phyloP scores from a whole-genome alignment of 352 stramenopile genomes.

The Achlya hypogyna region DNA sequence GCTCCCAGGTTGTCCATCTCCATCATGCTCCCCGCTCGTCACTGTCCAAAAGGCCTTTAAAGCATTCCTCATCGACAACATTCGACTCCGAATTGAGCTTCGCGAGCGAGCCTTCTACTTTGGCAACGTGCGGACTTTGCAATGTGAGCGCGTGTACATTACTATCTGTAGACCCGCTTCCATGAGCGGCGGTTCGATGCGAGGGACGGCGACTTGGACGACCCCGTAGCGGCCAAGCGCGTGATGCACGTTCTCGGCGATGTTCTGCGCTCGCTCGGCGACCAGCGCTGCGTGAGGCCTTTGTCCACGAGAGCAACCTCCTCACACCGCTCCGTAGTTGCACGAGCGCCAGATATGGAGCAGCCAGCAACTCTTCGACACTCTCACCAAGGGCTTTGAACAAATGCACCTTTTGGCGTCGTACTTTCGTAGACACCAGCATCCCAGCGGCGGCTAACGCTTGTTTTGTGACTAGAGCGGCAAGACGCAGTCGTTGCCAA shows the following conservation, averaged over 20 bases:
- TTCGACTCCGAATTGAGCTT: neutral
- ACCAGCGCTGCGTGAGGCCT: neutral
- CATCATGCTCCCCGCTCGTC: neutral
- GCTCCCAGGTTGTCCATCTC: neutral
- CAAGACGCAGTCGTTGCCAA: neutral
- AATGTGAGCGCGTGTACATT: too few relatives aligned
- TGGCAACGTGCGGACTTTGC: neutral
- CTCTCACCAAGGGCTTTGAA: neutral
- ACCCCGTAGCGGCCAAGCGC: neutral
- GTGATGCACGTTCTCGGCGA: neutral
- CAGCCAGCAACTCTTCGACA: constrained; percentile 4
- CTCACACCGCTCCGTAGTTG: neutral
- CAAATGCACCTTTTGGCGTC: neutral
- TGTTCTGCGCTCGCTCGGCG: neutral
- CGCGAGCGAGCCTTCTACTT: neutral
- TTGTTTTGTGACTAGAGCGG: neutral
- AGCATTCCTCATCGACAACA: neutral
- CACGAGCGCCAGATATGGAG: constrained; percentile 6
- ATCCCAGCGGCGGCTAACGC: neutral
- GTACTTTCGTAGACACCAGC: neutral
- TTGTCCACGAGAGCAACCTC: neutral
- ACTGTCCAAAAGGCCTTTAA: neutral
- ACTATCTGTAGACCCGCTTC: neutral
- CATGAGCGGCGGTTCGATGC: neutral
- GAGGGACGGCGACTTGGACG: neutral